Conservation (phyloP, 257 asterid genomes). For the Lavandula angustifolia region DNA sequence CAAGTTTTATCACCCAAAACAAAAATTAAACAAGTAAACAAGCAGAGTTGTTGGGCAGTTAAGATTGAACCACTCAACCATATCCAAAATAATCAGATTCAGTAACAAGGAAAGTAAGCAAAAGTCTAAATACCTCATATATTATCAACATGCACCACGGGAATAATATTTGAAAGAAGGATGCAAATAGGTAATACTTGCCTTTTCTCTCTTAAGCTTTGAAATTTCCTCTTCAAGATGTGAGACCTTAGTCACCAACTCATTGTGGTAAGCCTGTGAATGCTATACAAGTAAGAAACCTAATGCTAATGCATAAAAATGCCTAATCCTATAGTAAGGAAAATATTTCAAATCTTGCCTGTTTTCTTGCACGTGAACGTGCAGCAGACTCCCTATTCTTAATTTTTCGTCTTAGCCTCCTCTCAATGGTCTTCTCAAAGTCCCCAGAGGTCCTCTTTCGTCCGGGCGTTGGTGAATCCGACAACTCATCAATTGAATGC, state of each 20-base stretch:
- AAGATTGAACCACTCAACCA: neutral
- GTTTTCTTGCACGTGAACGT: conserved; percentile 90
- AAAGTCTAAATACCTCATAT: neutral
- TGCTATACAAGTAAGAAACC: conserved; percentile 22
- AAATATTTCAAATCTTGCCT: conserved; percentile 48
- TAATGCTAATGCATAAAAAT: neutral
- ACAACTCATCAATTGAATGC: conserved; percentile 56
- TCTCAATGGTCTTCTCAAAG: conserved; percentile 62
- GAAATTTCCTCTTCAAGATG: conserved; percentile 71
- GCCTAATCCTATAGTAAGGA: neutral
- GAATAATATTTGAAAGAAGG: conserved; percentile 2
- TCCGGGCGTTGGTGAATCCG: conserved; percentile 61
- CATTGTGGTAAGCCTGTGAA: conserved; percentile 83
- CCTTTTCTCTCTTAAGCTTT: conserved; percentile 79
- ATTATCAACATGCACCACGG: neutral
- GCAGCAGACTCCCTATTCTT: conserved; percentile 96
- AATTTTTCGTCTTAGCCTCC: conserved; percentile 80
- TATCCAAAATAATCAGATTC: neutral
- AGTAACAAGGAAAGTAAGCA: conserved; percentile 17
- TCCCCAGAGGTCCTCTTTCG: conserved; percentile 57
- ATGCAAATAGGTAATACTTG: conserved; percentile 25
- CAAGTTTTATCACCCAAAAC: neutral
- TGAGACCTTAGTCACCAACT: conserved; percentile 79
- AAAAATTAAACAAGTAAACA: neutral
- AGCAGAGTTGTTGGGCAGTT: neutral